These are phyloP conservation scores for Blyttiomyces sp. DNA, from an alignment of 371 early-diverging fungal genomes.

Conservation along the genomic window DNA sequence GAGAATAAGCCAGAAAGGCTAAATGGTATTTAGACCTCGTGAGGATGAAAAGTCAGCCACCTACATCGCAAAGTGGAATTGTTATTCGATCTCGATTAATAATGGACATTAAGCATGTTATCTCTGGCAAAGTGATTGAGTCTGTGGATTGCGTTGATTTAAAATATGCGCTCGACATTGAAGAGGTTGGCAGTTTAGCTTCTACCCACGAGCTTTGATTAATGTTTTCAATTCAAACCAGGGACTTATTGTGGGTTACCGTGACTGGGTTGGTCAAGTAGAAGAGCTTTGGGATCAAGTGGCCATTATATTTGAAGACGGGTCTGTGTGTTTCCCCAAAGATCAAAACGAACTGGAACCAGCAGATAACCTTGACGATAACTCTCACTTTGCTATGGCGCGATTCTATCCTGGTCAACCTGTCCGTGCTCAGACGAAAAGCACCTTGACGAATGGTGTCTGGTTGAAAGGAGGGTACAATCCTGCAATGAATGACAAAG, in stretches of 20 bases:
- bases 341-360: slow-evolving; percentile 34
- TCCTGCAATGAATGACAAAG: background rate
- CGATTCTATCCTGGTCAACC: slow-evolving; percentile 20
- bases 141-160: background rate
- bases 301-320: slow-evolving; percentile 32
- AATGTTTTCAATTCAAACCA: background rate
- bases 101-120: background rate
- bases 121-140: background rate
- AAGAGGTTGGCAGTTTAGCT: background rate
- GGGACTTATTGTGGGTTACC: slow-evolving; percentile 7
- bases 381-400: slow-evolving; percentile 29
- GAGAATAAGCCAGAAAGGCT: background rate
- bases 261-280: slow-evolving; percentile 16
- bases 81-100: background rate
- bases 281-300: slow-evolving; percentile 17
- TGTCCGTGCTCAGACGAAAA: background rate
- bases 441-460: slow-evolving; percentile 5
- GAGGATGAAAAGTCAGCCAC: background rate
- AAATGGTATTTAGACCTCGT: background rate
- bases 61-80: background rate
- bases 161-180: background rate
- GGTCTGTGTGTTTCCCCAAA: slow-evolving; percentile 30
- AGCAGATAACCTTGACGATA: slow-evolving; percentile 32
- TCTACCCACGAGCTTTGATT: background rate
- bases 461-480: slow-evolving; percentile 11